Evolutionary conservation across 176 grass and related monocot genomes (phyloP).

Genomic region (Oryza meyeriana): DNA sequence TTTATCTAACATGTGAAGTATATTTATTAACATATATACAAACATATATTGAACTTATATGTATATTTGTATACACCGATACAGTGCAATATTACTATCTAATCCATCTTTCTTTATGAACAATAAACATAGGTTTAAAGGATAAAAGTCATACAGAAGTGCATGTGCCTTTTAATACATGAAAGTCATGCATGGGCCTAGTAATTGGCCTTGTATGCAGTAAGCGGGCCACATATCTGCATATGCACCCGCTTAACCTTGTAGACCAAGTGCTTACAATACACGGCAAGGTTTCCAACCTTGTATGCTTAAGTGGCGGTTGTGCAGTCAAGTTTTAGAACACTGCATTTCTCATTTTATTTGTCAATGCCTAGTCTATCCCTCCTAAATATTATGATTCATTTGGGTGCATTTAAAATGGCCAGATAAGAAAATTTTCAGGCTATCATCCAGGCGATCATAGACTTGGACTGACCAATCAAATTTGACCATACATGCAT

Average conservation of each 20-base stretch:
- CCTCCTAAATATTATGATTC: not conserved
- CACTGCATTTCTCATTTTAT: not conserved
- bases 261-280: not conserved
- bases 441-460: not conserved
- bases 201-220: not conserved
- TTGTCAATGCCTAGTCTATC: not conserved
- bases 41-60: too few relatives aligned
- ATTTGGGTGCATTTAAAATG: not conserved
- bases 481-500: not conserved
- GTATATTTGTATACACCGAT: too few relatives aligned
- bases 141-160: not conserved
- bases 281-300: not conserved
- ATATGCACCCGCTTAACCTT: not conserved
- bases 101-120: not conserved
- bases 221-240: not conserved
- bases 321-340: not conserved
- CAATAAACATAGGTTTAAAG: not conserved
- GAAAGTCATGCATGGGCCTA: not conserved
- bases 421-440: not conserved
- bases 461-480: not conserved
- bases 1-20: not conserved
- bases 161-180: not conserved
- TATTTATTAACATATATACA: too few relatives aligned
- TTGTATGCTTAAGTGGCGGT: not conserved
- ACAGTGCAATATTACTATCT: too few relatives aligned